phyloP scores from a whole-genome alignment of 495 filamentous ascomycete species.

The Penicillium samsonianum region DNA sequence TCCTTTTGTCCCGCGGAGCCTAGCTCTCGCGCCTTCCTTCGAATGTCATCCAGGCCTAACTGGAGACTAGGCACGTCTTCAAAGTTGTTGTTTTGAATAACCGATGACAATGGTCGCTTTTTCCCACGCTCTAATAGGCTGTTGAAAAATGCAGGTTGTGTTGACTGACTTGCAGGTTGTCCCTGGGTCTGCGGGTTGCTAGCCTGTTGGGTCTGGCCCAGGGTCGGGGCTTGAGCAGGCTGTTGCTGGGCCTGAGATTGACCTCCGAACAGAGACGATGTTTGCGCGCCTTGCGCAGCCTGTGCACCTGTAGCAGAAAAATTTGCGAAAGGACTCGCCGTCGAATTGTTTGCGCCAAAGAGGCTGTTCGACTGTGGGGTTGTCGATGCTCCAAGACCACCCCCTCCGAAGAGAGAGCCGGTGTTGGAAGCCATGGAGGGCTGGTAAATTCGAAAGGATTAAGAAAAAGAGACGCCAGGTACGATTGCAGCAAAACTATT shows the following conservation, averaged over 20 bases:
- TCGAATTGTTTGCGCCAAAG: slow-evolving; percentile 39
- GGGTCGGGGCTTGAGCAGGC: slow-evolving; percentile 31
- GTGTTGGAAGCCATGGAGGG: slow-evolving; percentile 29
- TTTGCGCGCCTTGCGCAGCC: slow-evolving; percentile 23
- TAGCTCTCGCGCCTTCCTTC: slow-evolving; percentile 77
- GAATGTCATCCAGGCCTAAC: slow-evolving; percentile 82
- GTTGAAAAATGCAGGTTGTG: slow-evolving; percentile 78
- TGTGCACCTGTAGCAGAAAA: slow-evolving; percentile 26
- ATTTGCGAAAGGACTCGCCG: slow-evolving; percentile 21
- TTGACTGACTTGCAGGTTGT: slow-evolving; percentile 32
- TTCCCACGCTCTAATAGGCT: slow-evolving; percentile 76
- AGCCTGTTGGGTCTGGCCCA: slow-evolving; percentile 34
- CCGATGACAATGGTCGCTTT: slow-evolving; percentile 46
- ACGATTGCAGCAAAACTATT: neutral
- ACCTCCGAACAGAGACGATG: slow-evolving; percentile 32
- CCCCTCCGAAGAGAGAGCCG: slow-evolving; percentile 40
- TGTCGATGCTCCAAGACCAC: slow-evolving; percentile 34
- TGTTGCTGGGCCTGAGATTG: slow-evolving; percentile 40
- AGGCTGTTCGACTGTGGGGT: slow-evolving; percentile 29
- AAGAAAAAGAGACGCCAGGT: neutral
- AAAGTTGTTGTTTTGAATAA: slow-evolving; percentile 43
- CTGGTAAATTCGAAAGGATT: neutral
- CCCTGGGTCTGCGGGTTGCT: slow-evolving; percentile 22
- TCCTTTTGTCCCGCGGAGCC: slow-evolving; percentile 54
- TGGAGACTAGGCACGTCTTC: slow-evolving; percentile 62